Percentiles rank a stretch among this genome's conserved stretches.
phyloP scores from a whole-genome alignment of 805 yeast species.

The Wickerhamiella australiensis region DNA sequence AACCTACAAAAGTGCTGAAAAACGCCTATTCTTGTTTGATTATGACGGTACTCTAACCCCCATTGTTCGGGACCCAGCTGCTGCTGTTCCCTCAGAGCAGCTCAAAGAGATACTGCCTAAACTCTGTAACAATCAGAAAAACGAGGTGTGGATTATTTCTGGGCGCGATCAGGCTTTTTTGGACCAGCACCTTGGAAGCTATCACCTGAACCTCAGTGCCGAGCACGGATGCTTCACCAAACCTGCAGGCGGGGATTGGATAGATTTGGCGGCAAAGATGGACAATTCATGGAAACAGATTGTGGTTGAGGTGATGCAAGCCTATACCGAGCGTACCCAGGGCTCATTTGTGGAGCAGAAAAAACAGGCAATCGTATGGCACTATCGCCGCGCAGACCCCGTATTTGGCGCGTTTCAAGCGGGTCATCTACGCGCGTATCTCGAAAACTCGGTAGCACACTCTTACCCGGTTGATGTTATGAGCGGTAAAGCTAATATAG shows the following conservation, averaged over 20 bases:
- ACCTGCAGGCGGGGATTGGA: conserved; percentile 60
- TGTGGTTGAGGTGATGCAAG: conserved; percentile 59
- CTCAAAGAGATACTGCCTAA: conserved; percentile 46
- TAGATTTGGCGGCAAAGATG: conserved; percentile 62
- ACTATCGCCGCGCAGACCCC: conserved; percentile 88
- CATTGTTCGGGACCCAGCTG: conserved; percentile 93
- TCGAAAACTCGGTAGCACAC: conserved; percentile 45
- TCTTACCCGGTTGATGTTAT: conserved; percentile 82
- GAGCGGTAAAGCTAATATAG: conserved; percentile 95
- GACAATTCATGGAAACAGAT: conserved; percentile 94
- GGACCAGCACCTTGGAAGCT: conserved; percentile 75
- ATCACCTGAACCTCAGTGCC: conserved; percentile 71
- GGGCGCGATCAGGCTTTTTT: conserved; percentile 90
- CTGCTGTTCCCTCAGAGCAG: conserved; percentile 83
- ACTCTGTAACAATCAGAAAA: conserved; percentile 61
- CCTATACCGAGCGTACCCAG: conserved; percentile 78
- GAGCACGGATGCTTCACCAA: conserved; percentile 96
- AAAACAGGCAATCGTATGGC: conserved; percentile 96
- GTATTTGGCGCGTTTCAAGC: conserved; percentile 86
- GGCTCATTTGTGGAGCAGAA: conserved; percentile 80
- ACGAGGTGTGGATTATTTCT: conserved; percentile 87
- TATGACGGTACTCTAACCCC: conserved; percentile 97
- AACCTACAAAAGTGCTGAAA: conserved; percentile 46
- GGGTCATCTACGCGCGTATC: conserved; percentile 50
- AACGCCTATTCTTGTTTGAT: conserved; percentile 79